These are phyloP conservation scores for Forsythia viridissima DNA, from an alignment of 257 asterid genomes.

Conservation along the genomic window DNA sequence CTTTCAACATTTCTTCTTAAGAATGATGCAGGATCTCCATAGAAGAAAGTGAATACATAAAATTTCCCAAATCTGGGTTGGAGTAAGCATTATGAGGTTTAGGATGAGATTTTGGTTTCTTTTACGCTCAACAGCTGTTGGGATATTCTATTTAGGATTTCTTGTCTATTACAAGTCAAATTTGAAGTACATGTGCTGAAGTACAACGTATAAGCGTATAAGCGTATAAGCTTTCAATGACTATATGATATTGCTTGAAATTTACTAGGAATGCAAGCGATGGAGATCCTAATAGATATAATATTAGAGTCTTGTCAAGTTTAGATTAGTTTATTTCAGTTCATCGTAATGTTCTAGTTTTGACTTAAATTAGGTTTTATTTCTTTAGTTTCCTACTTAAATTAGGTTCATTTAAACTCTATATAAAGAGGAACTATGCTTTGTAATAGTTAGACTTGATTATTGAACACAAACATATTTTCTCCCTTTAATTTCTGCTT, in stretches of 20 bases:
- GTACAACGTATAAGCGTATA: background rate
- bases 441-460: too few species aligned
- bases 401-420: too few species aligned
- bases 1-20: background rate
- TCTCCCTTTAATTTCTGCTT: too few species aligned
- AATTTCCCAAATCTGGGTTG: background rate
- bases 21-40: background rate
- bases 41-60: background rate
- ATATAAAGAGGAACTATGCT: too few species aligned
- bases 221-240: background rate
- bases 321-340: too few species aligned
- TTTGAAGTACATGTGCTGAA: background rate
- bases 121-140: background rate
- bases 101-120: background rate
- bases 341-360: too few species aligned
- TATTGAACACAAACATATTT: too few species aligned
- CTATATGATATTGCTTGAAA: background rate
- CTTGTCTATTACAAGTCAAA: background rate
- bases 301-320: too few species aligned
- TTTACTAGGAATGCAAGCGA: background rate
- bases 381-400: too few species aligned
- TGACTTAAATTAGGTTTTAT: too few species aligned
- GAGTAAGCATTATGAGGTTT: background rate
- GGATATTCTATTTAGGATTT: background rate
- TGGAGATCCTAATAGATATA: too few species aligned